phyloP scores from a whole-genome alignment of 768 basidiomycete species.

The Termitomyces sp. region DNA sequence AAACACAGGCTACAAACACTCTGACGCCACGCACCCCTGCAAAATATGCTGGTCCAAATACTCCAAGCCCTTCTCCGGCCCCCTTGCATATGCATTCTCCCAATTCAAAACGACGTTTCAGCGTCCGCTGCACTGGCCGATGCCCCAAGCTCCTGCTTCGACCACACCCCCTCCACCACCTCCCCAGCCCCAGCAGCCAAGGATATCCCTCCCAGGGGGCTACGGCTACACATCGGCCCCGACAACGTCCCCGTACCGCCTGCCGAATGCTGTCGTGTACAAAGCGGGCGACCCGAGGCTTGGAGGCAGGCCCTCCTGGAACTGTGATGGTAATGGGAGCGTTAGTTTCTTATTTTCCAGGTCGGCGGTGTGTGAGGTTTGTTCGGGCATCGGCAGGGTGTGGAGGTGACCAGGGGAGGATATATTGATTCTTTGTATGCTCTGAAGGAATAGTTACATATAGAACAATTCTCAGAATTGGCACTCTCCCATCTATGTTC shows the following conservation, averaged over 20 bases:
- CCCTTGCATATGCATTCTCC: conserved; percentile 50
- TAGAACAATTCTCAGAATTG: too few relatives aligned
- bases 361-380: conserved; percentile 47
- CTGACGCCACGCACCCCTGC: conserved; percentile 67
- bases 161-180: not conserved
- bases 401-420: conserved; percentile 20
- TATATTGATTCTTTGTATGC: too few relatives aligned
- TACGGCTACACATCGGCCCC: too few relatives aligned
- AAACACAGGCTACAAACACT: conserved; percentile 73
- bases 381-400: conserved; percentile 63
- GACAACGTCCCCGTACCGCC: not conserved
- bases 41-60: conserved; percentile 74
- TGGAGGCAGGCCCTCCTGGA: conserved; percentile 64
- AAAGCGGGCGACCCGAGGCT: conserved; percentile 66
- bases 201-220: too few relatives aligned
- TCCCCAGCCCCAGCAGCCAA: not conserved
- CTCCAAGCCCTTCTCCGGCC: conserved; percentile 56
- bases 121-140: too few relatives aligned
- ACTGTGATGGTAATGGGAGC: conserved; percentile 59
- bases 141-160: too few relatives aligned
- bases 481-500: too few relatives aligned
- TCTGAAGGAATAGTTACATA: too few relatives aligned
- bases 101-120: too few relatives aligned
- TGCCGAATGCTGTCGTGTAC: conserved; percentile 45
- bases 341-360: conserved; percentile 55